Evolutionary conservation across 1,284 basidiomycete genomes (phyloP).

Genomic region (Trichosporon coremiiforme): DNA sequence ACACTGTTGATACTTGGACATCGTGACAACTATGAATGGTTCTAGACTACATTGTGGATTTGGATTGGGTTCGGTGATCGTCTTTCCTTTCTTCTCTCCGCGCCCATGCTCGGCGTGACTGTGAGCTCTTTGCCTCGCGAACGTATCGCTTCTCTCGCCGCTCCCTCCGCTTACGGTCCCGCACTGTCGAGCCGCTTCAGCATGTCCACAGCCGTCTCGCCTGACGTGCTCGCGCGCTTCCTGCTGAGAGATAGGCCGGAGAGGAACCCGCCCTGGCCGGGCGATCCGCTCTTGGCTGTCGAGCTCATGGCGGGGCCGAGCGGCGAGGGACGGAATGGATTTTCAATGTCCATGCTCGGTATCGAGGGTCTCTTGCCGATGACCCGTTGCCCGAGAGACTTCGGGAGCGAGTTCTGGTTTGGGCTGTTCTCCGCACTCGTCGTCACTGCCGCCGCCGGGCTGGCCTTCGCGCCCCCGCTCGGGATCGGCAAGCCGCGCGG

Average conservation of each 20-base stretch:
- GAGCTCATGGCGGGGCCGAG: background rate
- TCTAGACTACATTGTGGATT: background rate
- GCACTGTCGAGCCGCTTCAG: conserved; percentile 25
- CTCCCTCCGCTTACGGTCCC: background rate
- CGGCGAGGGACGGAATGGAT: background rate
- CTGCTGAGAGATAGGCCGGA: conserved; percentile 26
- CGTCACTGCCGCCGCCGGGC: conserved; percentile 45
- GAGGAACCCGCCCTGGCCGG: conserved; percentile 23
- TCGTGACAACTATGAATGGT: background rate
- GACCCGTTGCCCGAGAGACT: background rate
- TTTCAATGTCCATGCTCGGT: background rate
- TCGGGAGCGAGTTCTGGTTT: conserved; percentile 21
- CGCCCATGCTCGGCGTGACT: no score
- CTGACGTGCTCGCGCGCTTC: conserved; percentile 22
- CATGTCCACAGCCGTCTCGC: conserved; percentile 28
- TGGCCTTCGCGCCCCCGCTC: conserved; percentile 29
- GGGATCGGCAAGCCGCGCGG: conserved; percentile 36
- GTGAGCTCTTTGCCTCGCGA: no score
- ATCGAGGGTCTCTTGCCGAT: conserved; percentile 19
- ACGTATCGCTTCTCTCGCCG: no score
- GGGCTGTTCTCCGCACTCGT: conserved; percentile 33
- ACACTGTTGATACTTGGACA: background rate
- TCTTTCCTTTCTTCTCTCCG: no score
- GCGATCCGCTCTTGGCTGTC: background rate
- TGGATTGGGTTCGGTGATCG: no score